Evolutionary conservation across 208 protist species (phyloP), one percentile per base, ranked within the genome.

Genomic region (Trypanosoma theileri): DNA sequence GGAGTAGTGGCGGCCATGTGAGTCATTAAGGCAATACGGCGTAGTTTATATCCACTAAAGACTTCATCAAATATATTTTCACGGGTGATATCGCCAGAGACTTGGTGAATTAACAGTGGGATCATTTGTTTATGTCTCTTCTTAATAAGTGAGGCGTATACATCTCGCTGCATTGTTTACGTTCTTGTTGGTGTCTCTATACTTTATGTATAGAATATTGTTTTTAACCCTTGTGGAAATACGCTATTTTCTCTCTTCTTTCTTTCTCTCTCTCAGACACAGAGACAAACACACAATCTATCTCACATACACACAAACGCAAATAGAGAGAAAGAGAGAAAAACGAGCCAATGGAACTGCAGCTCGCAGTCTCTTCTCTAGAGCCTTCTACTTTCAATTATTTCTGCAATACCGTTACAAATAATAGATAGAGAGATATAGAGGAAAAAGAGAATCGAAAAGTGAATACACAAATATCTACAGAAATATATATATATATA

Each of bases 11-110:
- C 73, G 4, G 64, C 61, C 77, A 83, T 86, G 73, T 86, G 71
- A 10, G 91, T 94, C 84, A 92, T 93, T 51, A 96, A 83, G 8
- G 89, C 84, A 44, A 96, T 57, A n/a, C 85, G 84, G 10, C 91
- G 84, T 11, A 63, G 24, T 13, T 75, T 58, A 64, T 94, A 93
- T 14, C 91, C 88, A 9, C 51, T 19, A 60, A 96, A 93, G 57
- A 84, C 68, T 2, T 87, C 79, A 41, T 84, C 74, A 48, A 83
- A 81, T 7, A 94, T 14, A 51, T 85, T 80, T 59, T 96, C 91
- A 26, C 76, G 73, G 0, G 75, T 86, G 9, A 93, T 71, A 7
- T 69, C 60, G 19, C 88, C 91, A 55, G 83, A 85, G 12, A 90
- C 44, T 67, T 94, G 88, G 44, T 92, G 75, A 44, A 93, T 85